Base-by-base conservation (phyloP, 2,329 filamentous ascomycete species). In the Fusarium decemcellulare region DNA sequence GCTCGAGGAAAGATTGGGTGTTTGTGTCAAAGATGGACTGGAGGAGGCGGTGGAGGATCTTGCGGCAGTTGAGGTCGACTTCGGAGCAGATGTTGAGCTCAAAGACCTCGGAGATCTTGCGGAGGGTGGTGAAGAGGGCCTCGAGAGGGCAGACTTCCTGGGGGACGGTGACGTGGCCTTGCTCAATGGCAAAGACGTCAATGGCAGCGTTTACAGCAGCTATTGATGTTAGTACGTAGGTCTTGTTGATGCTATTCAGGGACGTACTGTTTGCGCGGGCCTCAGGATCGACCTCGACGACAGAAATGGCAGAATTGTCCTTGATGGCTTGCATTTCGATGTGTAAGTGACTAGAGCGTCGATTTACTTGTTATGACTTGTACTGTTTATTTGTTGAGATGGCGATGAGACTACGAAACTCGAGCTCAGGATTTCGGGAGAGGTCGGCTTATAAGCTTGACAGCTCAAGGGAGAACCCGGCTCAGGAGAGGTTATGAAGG, bases 21-120 rank as follows among this genome's bases (percentile, higher is more conserved):
- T 75, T 66, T 42, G 70, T 73, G 65, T 74, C 72, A 48, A 75
- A 75, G 56, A 72, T 73, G 63, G 73, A 72, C 47, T 75, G 73
- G 12, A 75, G 72, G 12, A 75, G 66, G 59, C 72, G 73, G 42
- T 75, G 73, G 14, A 75, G 73, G 15, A 67, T 71, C 39, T 70
- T 51, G 40, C 72, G 72, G 27, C 73, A 74, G 36, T 60, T 71
- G 44, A 75, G 62, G 36, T 75, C 71, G 9, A 75, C 60, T 32
- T 69, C 72, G 2, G 68, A 27, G 40, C 65, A 68, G 53, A 73
- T 64, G 29, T 73, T 54, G 37, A 75, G 73, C 40, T 72, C 60
- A 48, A 75, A 75, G 52, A 69, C 55, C 18, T 53, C 54, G 3
- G 70, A 71, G 69, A 75, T 70, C 36, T 47, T 71, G 32, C 60